Conservation (phyloP, 257 asterid genomes). For the Agastache rugosa region DNA sequence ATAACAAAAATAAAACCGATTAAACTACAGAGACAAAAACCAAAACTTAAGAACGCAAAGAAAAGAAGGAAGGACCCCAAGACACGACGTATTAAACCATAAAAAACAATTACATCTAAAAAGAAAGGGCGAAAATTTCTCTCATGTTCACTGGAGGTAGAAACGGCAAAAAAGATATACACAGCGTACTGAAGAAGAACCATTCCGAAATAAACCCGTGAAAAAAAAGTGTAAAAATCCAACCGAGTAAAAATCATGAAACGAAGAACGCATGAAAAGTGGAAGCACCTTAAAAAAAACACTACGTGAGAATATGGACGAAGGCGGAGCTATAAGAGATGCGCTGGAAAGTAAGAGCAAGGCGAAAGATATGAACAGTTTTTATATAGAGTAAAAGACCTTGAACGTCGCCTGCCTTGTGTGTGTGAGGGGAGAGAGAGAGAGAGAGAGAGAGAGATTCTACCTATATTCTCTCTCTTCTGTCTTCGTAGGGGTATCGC, state of each 20-base stretch:
- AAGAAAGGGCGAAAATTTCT: no score
- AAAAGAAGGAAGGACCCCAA: no score
- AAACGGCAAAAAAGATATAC: not conserved
- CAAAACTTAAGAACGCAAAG: no score
- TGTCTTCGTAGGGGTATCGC: not conserved
- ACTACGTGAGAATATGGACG: not conserved
- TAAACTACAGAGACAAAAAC: not conserved
- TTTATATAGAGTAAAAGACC: not conserved
- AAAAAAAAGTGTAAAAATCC: not conserved
- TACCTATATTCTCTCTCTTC: conserved; percentile 8
- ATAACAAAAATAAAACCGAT: no score
- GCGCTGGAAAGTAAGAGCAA: not conserved
- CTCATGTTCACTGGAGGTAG: no score
- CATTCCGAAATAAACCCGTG: no score
- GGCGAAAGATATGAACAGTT: not conserved
- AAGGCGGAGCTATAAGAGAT: not conserved
- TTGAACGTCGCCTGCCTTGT: not conserved
- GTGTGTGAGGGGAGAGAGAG: not conserved
- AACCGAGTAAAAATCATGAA: not conserved
- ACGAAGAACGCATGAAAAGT: not conserved
- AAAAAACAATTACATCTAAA: no score
- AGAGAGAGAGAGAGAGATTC: not conserved
- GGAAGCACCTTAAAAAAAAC: not conserved
- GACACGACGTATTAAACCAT: no score
- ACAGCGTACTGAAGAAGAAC: not conserved